Conservation (phyloP, 257 asterid species). For the Leptodermis oblonga region DNA sequence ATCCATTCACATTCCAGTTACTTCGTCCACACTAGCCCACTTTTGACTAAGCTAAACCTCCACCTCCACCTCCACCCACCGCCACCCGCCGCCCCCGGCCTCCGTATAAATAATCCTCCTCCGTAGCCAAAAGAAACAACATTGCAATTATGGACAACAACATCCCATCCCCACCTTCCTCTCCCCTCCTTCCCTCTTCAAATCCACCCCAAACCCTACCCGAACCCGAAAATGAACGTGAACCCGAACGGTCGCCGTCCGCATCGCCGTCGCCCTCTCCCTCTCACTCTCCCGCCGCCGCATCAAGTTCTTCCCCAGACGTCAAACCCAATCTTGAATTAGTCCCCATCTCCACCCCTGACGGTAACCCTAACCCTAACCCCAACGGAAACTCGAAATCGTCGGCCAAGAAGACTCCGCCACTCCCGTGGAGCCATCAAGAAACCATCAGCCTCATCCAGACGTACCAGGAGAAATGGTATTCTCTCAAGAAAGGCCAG, state of each 20-base stretch:
- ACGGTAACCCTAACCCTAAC: neutral
- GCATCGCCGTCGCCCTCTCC: slow-evolving; percentile 20
- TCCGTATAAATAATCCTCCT: slow-evolving; percentile 25
- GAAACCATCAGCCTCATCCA: slow-evolving; percentile 84
- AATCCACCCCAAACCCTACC: slow-evolving; percentile 17
- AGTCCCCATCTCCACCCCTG: slow-evolving; percentile 8
- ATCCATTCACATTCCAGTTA: neutral
- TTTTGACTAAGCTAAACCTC: neutral
- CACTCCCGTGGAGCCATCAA: slow-evolving; percentile 78
- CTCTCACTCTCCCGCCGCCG: slow-evolving; percentile 16
- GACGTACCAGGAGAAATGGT: slow-evolving; percentile 88
- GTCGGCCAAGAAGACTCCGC: slow-evolving; percentile 48
- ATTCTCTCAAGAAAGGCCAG: slow-evolving; percentile 77
- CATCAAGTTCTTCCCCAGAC: slow-evolving; percentile 20
- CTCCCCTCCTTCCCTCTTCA: slow-evolving; percentile 18
- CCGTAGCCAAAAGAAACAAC: slow-evolving; percentile 3
- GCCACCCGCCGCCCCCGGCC: slow-evolving; percentile 23
- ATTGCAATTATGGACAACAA: slow-evolving; percentile 12
- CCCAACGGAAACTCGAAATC: slow-evolving; percentile 12
- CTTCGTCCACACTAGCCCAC: neutral
- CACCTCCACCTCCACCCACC: slow-evolving; percentile 25
- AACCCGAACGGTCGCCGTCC: slow-evolving; percentile 17
- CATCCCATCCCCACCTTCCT: slow-evolving; percentile 21
- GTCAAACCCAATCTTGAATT: slow-evolving; percentile 14
- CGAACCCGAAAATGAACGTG: slow-evolving; percentile 16